Percentiles rank a stretch among this genome's conserved stretches.
Evolutionary conservation across 2,329 filamentous ascomycete species (phyloP).

Genomic region (Arthroderma sp.): DNA sequence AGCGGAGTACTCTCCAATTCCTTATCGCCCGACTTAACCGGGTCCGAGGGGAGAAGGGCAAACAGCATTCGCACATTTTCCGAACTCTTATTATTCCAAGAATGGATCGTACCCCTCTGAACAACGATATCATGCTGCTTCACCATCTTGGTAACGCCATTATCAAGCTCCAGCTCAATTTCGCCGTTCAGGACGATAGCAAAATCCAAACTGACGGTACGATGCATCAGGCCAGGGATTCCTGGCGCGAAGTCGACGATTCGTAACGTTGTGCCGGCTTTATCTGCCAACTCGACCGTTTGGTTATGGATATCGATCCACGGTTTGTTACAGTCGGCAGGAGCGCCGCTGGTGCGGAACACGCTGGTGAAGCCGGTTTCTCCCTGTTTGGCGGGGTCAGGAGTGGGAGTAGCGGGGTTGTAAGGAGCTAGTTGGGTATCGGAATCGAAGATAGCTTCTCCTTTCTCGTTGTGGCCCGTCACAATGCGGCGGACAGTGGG

Average conservation of each 20-base stretch:
- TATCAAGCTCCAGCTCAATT: conserved; percentile 22
- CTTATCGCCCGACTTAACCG: conserved; percentile 14
- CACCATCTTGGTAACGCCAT: conserved; percentile 19
- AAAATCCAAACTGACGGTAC: conserved; percentile 22
- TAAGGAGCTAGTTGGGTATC: conserved; percentile 19
- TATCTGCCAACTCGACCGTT: conserved; percentile 17
- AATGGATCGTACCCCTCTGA: conserved; percentile 22
- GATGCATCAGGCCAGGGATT: conserved; percentile 17
- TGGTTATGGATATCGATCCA: conserved; percentile 19
- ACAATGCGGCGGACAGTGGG: conserved; percentile 18
- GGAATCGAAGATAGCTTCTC: conserved; percentile 20
- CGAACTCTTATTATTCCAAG: conserved; percentile 17
- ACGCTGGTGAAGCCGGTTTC: conserved; percentile 19
- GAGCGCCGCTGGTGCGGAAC: conserved; percentile 17
- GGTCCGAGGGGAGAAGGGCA: conserved; percentile 12
- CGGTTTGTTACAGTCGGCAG: conserved; percentile 16
- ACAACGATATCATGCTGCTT: conserved; percentile 21
- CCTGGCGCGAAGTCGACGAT: conserved; percentile 21
- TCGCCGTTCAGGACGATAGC: conserved; percentile 23
- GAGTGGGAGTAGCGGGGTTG: conserved; percentile 13
- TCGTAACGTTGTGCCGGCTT: conserved; percentile 16
- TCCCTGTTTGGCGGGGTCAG: conserved; percentile 9
- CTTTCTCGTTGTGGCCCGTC: conserved; percentile 19
- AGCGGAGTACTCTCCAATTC: conserved; percentile 14
- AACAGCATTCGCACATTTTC: conserved; percentile 18